Evolutionary conservation across 257 asterid genomes (phyloP).

Genomic region (Solanum ossicruentum): DNA sequence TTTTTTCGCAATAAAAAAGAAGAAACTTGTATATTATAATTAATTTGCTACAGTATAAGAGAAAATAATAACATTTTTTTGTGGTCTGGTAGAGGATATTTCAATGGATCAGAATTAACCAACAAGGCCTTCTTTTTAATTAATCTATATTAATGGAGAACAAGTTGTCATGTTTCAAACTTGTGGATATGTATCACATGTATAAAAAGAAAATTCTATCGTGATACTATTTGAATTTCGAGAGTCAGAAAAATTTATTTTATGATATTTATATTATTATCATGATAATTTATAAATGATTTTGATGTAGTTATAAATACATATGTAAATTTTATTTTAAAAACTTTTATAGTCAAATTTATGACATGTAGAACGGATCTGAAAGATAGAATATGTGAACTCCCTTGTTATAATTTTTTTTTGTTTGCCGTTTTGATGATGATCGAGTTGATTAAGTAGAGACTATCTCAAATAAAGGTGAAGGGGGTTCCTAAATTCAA

Average conservation of each 20-base stretch:
- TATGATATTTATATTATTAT: too few species aligned
- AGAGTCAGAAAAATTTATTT: background rate
- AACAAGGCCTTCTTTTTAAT: background rate
- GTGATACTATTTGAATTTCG: background rate
- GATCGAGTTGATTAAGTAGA: background rate
- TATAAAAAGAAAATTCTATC: background rate
- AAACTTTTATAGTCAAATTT: background rate
- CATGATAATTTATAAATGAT: background rate
- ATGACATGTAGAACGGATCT: rapidly evolving
- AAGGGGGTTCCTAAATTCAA: background rate
- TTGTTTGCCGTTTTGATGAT: background rate
- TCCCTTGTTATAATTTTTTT: background rate
- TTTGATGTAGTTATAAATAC: background rate
- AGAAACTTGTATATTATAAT: background rate
- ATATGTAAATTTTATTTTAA: background rate
- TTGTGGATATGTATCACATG: background rate
- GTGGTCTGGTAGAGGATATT: background rate
- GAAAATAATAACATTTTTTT: background rate
- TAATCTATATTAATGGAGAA: background rate
- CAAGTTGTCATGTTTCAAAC: background rate
- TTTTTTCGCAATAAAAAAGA: background rate
- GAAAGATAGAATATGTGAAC: background rate
- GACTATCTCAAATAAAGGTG: background rate
- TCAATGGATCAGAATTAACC: background rate
- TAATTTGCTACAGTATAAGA: background rate